These are phyloP conservation scores for Globisporangium cylindrosporum DNA, from an alignment of 352 stramenopile species.

Conservation along the genomic window DNA sequence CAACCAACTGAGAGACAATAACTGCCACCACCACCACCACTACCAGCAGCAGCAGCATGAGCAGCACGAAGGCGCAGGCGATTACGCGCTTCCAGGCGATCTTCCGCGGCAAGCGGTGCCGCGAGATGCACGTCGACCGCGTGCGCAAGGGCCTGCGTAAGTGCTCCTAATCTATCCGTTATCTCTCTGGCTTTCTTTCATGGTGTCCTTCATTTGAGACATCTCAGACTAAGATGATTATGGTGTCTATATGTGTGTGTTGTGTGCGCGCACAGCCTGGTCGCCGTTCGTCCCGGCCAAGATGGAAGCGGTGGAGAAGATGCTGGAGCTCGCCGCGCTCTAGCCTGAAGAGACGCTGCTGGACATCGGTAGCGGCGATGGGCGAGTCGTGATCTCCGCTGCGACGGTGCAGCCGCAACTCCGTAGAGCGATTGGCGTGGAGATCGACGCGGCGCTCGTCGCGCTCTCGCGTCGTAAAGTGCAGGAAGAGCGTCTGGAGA, in stretches of 20 bases:
- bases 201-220: background rate
- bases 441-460: conserved; percentile 57
- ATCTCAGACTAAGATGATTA: background rate
- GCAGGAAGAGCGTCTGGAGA: conserved; percentile 9
- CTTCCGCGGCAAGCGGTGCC: conserved; percentile 51
- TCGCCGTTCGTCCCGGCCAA: conserved; percentile 68
- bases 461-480: conserved; percentile 33
- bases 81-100: conserved; percentile 51
- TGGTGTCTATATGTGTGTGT: background rate
- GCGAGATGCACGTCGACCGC: conserved; percentile 51
- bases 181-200: background rate
- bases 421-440: conserved; percentile 34
- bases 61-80: conserved; percentile 8
- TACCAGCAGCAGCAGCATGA: background rate
- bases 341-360: conserved; percentile 44
- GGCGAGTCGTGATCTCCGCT: conserved; percentile 51
- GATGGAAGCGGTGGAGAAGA: conserved; percentile 48
- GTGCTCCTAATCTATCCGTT: conserved; percentile 1
- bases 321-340: conserved; percentile 42
- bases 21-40: background rate
- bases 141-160: conserved; percentile 49
- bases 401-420: conserved; percentile 23
- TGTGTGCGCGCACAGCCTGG: conserved; percentile 38
- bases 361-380: conserved; percentile 67
- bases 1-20: background rate